A percentile compares a stretch with the other conserved stretches of the same genome.
These are phyloP conservation scores for Phyllosticta citribraziliensis DNA, from an alignment of 2,329 filamentous ascomycete species.

Conservation along the genomic window DNA sequence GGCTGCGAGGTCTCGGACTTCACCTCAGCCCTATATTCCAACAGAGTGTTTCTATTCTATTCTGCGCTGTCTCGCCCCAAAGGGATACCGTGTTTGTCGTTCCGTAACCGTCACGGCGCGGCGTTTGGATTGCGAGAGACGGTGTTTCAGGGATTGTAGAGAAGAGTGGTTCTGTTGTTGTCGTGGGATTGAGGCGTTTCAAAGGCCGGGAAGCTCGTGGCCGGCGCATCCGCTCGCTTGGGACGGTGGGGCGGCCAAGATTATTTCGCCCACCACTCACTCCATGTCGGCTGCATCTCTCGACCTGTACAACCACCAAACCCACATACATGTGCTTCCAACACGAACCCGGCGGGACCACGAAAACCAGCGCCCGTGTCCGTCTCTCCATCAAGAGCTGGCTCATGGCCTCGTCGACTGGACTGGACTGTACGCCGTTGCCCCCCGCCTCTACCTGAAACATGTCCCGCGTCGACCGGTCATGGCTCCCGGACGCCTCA, in stretches of 20 bases:
- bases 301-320: too few species aligned
- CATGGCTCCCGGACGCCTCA: neutral
- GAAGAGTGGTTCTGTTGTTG: neutral
- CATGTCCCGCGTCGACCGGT: neutral
- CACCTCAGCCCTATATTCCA: neutral
- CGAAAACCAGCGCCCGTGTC: too few species aligned
- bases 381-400: neutral
- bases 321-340: too few species aligned
- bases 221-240: too few species aligned
- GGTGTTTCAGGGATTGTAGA: neutral
- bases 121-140: neutral
- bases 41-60: neutral
- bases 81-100: neutral
- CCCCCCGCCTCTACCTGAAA: neutral
- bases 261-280: too few species aligned
- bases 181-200: too few species aligned
- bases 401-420: too few species aligned
- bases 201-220: too few species aligned
- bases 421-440: too few species aligned
- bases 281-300: too few species aligned
- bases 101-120: neutral
- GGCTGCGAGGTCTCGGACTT: neutral
- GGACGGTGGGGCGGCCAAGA: too few species aligned
- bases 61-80: neutral
- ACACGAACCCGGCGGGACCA: neutral